These are phyloP conservation scores for Kwoniella pini DNA, from an alignment of 768 basidiomycete species.

Conservation along the genomic window DNA sequence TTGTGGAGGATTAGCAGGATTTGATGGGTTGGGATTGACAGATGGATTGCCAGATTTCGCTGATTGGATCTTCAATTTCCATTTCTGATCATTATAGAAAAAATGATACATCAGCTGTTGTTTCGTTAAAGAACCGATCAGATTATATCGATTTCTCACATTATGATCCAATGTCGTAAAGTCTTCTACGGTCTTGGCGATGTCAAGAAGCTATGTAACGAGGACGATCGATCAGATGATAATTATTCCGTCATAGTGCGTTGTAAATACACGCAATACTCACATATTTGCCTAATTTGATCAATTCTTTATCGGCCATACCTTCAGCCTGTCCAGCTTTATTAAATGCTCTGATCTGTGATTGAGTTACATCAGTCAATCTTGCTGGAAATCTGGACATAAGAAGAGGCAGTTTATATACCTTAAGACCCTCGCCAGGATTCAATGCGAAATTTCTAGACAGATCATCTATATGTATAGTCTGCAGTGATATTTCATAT, in stretches of 20 bases:
- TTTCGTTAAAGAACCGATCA: neutral
- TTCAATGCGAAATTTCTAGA: constrained; percentile 87
- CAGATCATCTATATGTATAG: constrained; percentile 87
- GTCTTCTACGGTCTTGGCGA: constrained; percentile 62
- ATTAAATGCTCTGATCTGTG: constrained; percentile 71
- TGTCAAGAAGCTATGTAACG: constrained; percentile 59
- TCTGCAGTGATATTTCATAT: constrained; percentile 66
- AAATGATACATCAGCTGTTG: neutral
- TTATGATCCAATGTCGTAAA: constrained; percentile 69
- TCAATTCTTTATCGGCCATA: constrained; percentile 67
- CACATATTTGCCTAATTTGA: constrained; percentile 29
- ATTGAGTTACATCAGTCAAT: neutral
- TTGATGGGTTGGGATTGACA: neutral
- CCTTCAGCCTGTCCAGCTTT: constrained; percentile 67
- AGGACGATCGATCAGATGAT: neutral
- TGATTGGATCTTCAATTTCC: constrained; percentile 19
- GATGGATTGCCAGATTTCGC: neutral
- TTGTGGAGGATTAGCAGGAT: too few species aligned
- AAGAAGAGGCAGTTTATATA: constrained; percentile 6
- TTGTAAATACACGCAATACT: too few species aligned
- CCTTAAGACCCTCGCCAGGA: constrained; percentile 75
- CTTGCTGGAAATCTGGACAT: neutral
- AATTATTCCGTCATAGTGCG: too few species aligned
- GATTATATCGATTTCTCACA: constrained; percentile 56
- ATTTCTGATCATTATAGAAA: constrained; percentile 12